A percentile compares a stretch with the other conserved stretches of the same genome.
Conservation (phyloP, 2,329 filamentous ascomycete species). For the Leptodontidium sp. region DNA sequence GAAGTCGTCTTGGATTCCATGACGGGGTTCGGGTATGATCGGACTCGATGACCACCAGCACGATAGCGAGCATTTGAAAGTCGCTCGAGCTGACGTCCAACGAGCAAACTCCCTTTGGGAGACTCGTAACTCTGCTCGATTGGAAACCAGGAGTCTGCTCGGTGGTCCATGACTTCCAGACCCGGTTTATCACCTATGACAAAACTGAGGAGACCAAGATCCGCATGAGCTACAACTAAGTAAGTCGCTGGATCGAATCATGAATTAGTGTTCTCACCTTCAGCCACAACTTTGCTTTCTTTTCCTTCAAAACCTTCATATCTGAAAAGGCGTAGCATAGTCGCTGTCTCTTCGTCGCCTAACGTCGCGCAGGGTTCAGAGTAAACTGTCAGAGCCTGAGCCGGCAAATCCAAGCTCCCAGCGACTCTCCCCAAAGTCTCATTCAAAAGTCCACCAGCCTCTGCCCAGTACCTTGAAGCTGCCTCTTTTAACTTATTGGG, state of each 20-base stretch:
- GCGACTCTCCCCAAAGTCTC: slow-evolving; percentile 34
- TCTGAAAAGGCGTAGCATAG: slow-evolving; percentile 41
- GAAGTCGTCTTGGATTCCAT: not conserved
- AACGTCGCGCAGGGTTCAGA: slow-evolving; percentile 38
- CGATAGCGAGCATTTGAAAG: slow-evolving; percentile 39
- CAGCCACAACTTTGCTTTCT: slow-evolving; percentile 37
- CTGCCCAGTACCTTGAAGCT: slow-evolving; percentile 34
- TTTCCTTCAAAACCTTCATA: slow-evolving; percentile 37
- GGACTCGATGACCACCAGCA: slow-evolving; percentile 39
- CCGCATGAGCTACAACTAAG: slow-evolving; percentile 36
- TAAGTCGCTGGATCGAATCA: not conserved
- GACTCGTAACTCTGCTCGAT: slow-evolving; percentile 36
- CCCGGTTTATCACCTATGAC: slow-evolving; percentile 42
- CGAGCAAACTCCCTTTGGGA: slow-evolving; percentile 36
- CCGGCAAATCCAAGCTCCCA: slow-evolving; percentile 39
- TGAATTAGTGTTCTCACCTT: slow-evolving; percentile 29
- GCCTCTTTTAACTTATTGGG: slow-evolving; percentile 34
- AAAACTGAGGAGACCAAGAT: slow-evolving; percentile 41
- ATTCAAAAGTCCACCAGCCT: slow-evolving; percentile 36
- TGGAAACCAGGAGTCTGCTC: slow-evolving; percentile 32
- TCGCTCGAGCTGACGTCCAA: slow-evolving; percentile 39
- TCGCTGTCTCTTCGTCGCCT: slow-evolving; percentile 33
- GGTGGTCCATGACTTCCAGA: slow-evolving; percentile 39
- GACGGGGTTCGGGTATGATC: slow-evolving; percentile 32
- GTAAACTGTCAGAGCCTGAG: slow-evolving; percentile 35